Base-by-base conservation (phyloP, 257 asterid genomes). In the Plectranthus barbatus region DNA sequence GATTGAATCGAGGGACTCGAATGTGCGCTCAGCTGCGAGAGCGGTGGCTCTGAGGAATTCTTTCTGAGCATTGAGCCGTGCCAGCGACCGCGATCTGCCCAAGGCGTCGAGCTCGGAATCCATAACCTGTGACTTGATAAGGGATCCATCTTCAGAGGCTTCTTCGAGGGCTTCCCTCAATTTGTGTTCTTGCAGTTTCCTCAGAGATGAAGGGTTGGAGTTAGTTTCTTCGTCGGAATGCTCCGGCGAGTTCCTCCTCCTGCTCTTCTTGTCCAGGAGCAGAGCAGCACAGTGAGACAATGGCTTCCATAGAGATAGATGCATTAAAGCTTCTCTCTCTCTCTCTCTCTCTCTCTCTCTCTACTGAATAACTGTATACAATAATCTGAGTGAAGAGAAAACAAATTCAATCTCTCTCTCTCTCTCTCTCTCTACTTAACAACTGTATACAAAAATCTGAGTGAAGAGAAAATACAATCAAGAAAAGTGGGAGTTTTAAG, bases 271-370 rank as follows among this genome's bases (percentile, higher is more conserved):
- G 83, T 85, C 99, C 86, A 93, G 67, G 33, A 93, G 78, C 71
- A 93, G 83, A 76, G 96, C 69, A 77, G 96, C 99, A 73, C 96
- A 93, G 76, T 84, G 97, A 69, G 97, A 90, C 66, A 93, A 71
- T 72, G 99, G 96, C 81, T 93, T 93, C 99, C 97, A 93, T 73
- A 93, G 86, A 77, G 96, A 81, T 78, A 93, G 73, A 93, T 90
- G 97, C 99, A 93, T 93, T 74, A 76, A 79, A 81, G 72, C 86
- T 73, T 72, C 54, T 56, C 41, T 65, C 56, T 49, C 44, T 40
- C 8, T 11, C 1, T 17, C 39, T 12, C 21, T n/a, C n/a, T n/a
- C n/a, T n/a, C n/a, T n/a, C n/a, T n/a, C n/a, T n/a, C n/a, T n/a
- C n/a, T n/a, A n/a, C n/a, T n/a, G n/a, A n/a, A n/a, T n/a, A 65